These are phyloP conservation scores for Pyrenophora seminiperda DNA, from an alignment of 2,329 filamentous ascomycete genomes.

Conservation along the genomic window DNA sequence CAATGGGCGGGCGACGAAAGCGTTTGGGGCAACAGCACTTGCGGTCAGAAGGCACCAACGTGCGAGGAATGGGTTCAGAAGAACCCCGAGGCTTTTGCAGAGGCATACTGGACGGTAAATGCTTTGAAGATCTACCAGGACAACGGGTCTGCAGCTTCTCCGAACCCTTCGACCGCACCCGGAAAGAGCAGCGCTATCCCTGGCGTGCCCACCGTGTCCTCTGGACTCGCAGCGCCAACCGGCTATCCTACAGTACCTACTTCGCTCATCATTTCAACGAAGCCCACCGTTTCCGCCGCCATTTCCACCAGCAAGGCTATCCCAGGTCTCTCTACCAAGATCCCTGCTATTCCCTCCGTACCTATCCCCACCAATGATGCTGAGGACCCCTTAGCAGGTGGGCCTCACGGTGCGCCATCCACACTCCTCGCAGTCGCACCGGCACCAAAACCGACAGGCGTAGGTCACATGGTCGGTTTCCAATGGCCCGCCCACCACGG, in stretches of 20 bases:
- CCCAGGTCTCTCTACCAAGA: too few relatives aligned
- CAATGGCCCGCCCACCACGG: conserved; percentile 23
- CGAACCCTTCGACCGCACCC: conserved; percentile 18
- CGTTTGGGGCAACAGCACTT: conserved; percentile 67
- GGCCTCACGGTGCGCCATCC: conserved; percentile 7
- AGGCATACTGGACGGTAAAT: conserved; percentile 76
- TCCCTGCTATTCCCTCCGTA: neutral
- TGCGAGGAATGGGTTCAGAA: conserved; percentile 74
- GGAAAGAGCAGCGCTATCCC: conserved; percentile 20
- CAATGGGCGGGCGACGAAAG: conserved; percentile 74
- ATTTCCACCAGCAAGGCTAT: conserved; percentile 13
- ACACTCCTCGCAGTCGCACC: conserved; percentile 12
- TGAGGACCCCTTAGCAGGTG: neutral
- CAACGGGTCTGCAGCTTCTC: conserved; percentile 22
- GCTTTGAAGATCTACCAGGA: conserved; percentile 48
- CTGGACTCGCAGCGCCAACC: neutral
- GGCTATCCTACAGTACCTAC: conserved; percentile 6
- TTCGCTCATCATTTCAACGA: conserved; percentile 9
- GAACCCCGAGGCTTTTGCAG: conserved; percentile 71
- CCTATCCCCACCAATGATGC: neutral
- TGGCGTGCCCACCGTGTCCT: conserved; percentile 9
- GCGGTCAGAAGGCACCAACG: conserved; percentile 63
- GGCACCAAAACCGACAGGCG: conserved; percentile 8
- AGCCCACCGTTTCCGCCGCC: conserved; percentile 11
- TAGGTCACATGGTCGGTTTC: conserved; percentile 27